phyloP scores from a whole-genome alignment of 2,329 filamentous ascomycete genomes.

The Scedosporium apiospermum region DNA sequence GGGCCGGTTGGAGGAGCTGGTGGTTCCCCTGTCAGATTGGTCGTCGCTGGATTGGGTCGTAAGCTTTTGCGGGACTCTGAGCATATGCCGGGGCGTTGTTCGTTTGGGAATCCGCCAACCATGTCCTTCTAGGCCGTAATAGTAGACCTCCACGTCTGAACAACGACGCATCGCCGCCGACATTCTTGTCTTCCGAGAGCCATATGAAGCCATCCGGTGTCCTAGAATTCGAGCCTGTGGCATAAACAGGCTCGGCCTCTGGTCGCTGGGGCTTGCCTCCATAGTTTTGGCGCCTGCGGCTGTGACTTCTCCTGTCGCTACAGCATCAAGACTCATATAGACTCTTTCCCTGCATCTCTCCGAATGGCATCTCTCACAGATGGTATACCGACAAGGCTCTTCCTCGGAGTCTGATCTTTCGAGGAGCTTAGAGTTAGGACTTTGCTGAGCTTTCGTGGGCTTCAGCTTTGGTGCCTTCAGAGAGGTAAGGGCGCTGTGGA shows the following conservation, averaged over 20 bases:
- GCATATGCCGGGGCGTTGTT: background rate
- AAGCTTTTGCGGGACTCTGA: background rate
- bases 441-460: too few species aligned
- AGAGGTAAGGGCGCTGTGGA: constrained; percentile 1
- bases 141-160: background rate
- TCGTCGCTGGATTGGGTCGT: background rate
- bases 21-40: background rate
- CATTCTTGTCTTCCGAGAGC: background rate
- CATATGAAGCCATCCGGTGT: background rate
- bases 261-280: too few species aligned
- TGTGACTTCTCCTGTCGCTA: background rate
- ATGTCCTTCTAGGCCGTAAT: background rate
- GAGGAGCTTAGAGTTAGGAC: too few species aligned
- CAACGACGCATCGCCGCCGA: background rate
- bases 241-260: too few species aligned
- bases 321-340: too few species aligned
- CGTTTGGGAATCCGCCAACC: background rate
- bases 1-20: background rate
- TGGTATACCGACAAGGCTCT: too few species aligned
- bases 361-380: too few species aligned
- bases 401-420: too few species aligned
- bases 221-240: too few species aligned
- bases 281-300: background rate
- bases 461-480: background rate
- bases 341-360: too few species aligned